Conservation (phyloP, 2,329 filamentous ascomycete genomes). For the Thielaviopsis musarum region DNA sequence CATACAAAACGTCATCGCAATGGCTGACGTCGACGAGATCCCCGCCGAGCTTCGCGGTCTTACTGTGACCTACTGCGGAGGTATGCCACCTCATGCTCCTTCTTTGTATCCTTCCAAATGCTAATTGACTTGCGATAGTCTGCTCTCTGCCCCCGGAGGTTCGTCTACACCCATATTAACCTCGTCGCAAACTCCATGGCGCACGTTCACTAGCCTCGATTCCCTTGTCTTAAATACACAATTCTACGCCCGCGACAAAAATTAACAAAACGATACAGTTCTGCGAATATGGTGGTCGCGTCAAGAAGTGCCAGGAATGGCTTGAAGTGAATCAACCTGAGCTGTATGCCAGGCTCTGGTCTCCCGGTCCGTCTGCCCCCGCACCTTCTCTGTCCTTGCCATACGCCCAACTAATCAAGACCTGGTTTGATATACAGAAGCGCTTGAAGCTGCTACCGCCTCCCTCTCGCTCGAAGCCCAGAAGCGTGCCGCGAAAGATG, state of each 20-base stretch:
- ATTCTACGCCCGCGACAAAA: slow-evolving; percentile 9
- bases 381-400: not conserved
- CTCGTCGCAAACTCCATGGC: slow-evolving; percentile 4
- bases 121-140: slow-evolving; percentile 24
- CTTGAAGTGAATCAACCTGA: slow-evolving; percentile 56
- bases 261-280: slow-evolving; percentile 43
- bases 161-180: slow-evolving; percentile 15
- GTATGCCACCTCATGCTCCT: slow-evolving; percentile 23
- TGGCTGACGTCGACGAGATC: slow-evolving; percentile 10
- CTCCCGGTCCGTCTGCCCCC: slow-evolving; percentile 43
- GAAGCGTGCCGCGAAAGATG: slow-evolving; percentile 89
- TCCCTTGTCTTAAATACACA: not conserved
- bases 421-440: slow-evolving; percentile 34
- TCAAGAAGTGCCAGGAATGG: slow-evolving; percentile 97
- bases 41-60: slow-evolving; percentile 9
- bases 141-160: slow-evolving; percentile 51
- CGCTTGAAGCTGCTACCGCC: slow-evolving; percentile 67
- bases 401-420: not conserved
- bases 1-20: slow-evolving; percentile 5
- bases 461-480: slow-evolving; percentile 80
- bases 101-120: not conserved
- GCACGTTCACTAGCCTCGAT: slow-evolving; percentile 3
- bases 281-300: slow-evolving; percentile 94
- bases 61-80: slow-evolving; percentile 37
- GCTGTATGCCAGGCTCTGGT: slow-evolving; percentile 70